A percentile compares a stretch with the other conserved stretches of the same genome.
Evolutionary conservation across 2,329 filamentous ascomycete species (phyloP).

Genomic region (Cercospora nicotianae): DNA sequence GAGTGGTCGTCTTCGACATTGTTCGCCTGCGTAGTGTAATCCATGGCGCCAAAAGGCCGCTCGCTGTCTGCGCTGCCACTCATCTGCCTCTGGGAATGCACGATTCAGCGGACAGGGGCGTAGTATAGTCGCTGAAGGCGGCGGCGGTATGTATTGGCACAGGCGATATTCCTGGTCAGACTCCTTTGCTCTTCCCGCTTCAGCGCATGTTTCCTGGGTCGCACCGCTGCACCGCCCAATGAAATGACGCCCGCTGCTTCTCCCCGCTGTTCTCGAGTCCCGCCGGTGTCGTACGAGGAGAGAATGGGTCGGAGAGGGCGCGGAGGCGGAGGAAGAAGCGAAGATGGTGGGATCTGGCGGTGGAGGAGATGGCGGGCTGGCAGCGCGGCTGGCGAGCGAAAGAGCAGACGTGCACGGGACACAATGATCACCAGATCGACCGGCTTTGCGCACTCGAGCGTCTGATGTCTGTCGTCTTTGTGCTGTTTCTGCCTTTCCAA

Average conservation of each 20-base stretch:
- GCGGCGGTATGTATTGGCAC: neutral
- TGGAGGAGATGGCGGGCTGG: neutral
- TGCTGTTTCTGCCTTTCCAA: neutral
- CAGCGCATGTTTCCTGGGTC: neutral
- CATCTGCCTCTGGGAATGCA: neutral
- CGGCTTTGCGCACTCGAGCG: neutral
- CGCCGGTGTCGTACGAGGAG: neutral
- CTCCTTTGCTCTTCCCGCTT: neutral
- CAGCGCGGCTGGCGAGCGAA: neutral
- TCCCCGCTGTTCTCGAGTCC: neutral
- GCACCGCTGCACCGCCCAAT: neutral
- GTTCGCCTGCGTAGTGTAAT: neutral
- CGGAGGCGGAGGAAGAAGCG: neutral
- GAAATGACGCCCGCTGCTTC: neutral
- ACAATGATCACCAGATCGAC: slow-evolving; percentile 4
- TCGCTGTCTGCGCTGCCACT: neutral
- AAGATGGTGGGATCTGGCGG: neutral
- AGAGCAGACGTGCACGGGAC: neutral
- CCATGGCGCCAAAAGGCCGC: neutral
- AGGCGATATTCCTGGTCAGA: neutral
- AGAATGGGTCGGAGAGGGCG: neutral
- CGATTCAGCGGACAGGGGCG: neutral
- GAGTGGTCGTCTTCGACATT: slow-evolving; percentile 23
- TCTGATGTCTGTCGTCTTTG: neutral
- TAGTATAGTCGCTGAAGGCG: neutral